Conservation (phyloP, 306 rosid species). For the Prosopis cineraria region DNA sequence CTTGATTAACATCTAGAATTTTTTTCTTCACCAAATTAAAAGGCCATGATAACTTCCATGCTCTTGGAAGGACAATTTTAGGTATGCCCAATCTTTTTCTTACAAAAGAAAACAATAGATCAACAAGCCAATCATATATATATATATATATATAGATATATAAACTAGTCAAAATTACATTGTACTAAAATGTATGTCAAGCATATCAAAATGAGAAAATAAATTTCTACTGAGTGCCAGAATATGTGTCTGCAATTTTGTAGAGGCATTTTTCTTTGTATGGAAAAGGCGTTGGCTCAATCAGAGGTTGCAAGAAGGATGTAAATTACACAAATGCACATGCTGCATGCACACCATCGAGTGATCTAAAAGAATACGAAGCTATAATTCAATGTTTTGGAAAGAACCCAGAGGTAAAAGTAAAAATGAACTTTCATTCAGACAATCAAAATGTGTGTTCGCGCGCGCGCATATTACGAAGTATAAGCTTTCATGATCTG, state of each 20-base stretch:
- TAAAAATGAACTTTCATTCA: background rate
- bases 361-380: conserved; percentile 67
- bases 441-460: background rate
- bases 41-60: too few species aligned
- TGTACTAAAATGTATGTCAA: background rate
- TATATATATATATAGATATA: background rate
- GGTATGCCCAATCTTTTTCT: background rate
- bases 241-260: conserved; percentile 6
- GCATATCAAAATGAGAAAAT: background rate
- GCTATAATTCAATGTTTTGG: conserved; percentile 70
- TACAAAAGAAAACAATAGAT: background rate
- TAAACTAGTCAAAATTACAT: background rate
- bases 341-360: conserved; percentile 66
- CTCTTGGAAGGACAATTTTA: background rate
- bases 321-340: conserved; percentile 75
- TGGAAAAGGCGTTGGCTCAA: conserved; percentile 68
- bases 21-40: background rate
- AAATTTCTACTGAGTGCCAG: background rate
- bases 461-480: background rate
- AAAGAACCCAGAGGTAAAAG: conserved; percentile 60
- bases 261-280: conserved; percentile 64
- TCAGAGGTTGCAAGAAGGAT: conserved; percentile 63
- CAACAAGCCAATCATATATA: background rate
- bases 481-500: background rate
- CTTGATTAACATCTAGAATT: background rate